Percentiles rank a stretch among this genome's conserved stretches.
Evolutionary conservation across 1,284 basidiomycete genomes (phyloP).

Genomic region (Malassezia dermatis): DNA sequence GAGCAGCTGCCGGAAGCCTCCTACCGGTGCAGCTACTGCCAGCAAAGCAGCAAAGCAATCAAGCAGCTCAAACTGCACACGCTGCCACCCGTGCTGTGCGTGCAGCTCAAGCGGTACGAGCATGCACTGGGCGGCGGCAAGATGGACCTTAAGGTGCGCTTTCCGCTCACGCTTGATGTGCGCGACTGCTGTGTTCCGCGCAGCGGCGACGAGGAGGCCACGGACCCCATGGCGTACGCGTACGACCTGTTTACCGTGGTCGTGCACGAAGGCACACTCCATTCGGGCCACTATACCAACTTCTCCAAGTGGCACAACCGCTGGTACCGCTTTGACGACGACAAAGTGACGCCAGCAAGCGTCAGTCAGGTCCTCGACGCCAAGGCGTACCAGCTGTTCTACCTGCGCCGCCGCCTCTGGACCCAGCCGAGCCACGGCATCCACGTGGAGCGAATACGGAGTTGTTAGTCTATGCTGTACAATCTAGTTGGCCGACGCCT

Average conservation of each 20-base stretch:
- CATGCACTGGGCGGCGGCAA: slow-evolving; percentile 60
- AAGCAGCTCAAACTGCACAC: slow-evolving; percentile 74
- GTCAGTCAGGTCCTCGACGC: slow-evolving; percentile 25
- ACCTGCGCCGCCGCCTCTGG: slow-evolving; percentile 28
- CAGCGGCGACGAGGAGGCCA: slow-evolving; percentile 13
- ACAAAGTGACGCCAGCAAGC: slow-evolving; percentile 55
- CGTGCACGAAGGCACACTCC: slow-evolving; percentile 77
- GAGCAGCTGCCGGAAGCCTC: slow-evolving; percentile 35
- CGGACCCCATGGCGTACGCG: slow-evolving; percentile 48
- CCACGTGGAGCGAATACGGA: not conserved
- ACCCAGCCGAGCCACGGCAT: slow-evolving; percentile 23
- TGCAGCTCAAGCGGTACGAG: slow-evolving; percentile 97
- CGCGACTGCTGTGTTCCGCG: slow-evolving; percentile 60
- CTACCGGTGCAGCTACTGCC: slow-evolving; percentile 53
- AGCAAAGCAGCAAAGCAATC: slow-evolving; percentile 52
- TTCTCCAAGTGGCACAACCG: slow-evolving; percentile 66
- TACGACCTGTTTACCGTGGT: slow-evolving; percentile 90
- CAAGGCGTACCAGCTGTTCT: slow-evolving; percentile 42
- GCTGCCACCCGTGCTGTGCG: slow-evolving; percentile 78
- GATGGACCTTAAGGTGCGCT: slow-evolving; percentile 71
- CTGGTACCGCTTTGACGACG: slow-evolving; percentile 91
- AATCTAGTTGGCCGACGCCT: not conserved
- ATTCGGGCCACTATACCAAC: slow-evolving; percentile 88
- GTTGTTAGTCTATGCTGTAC: not conserved
- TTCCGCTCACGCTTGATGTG: slow-evolving; percentile 78